These are phyloP conservation scores for Entophlyctis luteolus DNA, from an alignment of 192 early-diverging fungal genomes.

Conservation along the genomic window DNA sequence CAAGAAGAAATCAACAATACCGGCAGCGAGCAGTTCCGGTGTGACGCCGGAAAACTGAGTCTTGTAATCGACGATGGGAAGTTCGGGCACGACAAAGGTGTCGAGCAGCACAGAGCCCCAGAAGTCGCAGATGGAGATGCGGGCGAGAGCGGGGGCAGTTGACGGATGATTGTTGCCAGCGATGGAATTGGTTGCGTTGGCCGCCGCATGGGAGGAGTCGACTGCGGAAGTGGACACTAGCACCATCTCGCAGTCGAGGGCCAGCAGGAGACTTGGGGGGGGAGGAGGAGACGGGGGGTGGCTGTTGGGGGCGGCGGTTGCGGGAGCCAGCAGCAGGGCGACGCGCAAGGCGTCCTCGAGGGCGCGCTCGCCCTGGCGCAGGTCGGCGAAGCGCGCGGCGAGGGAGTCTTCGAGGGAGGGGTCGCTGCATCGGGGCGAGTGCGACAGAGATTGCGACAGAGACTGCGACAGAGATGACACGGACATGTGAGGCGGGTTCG, in stretches of 20 bases:
- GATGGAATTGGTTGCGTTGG: not conserved
- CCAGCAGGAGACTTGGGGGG: not conserved
- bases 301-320: too few species aligned
- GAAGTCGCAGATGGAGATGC: conserved; percentile 82
- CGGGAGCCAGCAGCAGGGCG: too few species aligned
- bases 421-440: too few species aligned
- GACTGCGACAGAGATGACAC: too few species aligned
- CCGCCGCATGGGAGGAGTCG: not conserved
- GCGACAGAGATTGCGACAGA: too few species aligned
- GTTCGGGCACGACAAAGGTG: conserved; percentile 70
- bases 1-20: not conserved
- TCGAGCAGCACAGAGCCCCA: conserved; percentile 77
- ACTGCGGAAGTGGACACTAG: not conserved
- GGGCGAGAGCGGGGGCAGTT: conserved; percentile 64
- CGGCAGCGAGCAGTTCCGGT: conserved; percentile 56
- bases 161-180: not conserved
- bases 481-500: too few species aligned
- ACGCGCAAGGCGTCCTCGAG: too few species aligned
- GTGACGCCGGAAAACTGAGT: conserved; percentile 82
- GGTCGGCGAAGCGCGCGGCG: too few species aligned
- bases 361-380: too few species aligned
- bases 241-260: conserved; percentile 32
- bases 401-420: too few species aligned
- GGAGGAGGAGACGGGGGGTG: not conserved
- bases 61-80: conserved; percentile 79